Evolutionary conservation across 2,329 filamentous ascomycete genomes (phyloP).

Genomic region (Curvularia hawaiiensis): DNA sequence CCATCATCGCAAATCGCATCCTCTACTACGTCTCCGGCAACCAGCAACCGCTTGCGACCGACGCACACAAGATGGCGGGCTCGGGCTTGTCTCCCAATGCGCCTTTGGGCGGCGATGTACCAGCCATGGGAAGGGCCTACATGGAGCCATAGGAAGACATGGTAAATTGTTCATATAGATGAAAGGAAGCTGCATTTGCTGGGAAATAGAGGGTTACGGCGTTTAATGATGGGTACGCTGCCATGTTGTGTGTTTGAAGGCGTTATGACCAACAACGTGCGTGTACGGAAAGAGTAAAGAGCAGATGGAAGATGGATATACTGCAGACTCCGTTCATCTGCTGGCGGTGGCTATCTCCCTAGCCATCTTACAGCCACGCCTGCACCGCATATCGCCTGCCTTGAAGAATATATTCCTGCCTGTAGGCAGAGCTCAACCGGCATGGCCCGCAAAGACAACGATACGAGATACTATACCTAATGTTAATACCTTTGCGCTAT

Average conservation of each 20-base stretch:
- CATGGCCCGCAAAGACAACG: background rate
- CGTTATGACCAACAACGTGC: background rate
- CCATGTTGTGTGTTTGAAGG: background rate
- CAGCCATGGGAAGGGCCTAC: constrained; percentile 20
- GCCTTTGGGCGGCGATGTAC: constrained; percentile 13
- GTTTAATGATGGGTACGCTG: background rate
- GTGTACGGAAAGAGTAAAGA: background rate
- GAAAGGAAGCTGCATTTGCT: background rate
- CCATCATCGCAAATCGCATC: constrained; percentile 79
- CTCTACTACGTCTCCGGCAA: constrained; percentile 97
- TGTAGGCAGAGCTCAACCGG: background rate
- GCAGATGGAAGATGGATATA: background rate
- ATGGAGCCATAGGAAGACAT: constrained; percentile 28
- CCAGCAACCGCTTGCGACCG: constrained; percentile 46
- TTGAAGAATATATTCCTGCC: background rate
- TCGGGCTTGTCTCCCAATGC: constrained; percentile 12
- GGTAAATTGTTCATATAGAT: background rate
- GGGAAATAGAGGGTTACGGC: background rate
- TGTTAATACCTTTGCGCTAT: background rate
- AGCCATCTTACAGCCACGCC: background rate
- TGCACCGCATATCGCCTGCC: background rate
- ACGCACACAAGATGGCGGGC: constrained; percentile 22
- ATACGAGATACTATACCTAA: constrained; percentile 2
- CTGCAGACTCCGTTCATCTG: background rate
- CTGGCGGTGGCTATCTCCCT: background rate